Evolutionary conservation across 1,284 basidiomycete species (phyloP).

Genomic region (Hypsizygus ulmarius): DNA sequence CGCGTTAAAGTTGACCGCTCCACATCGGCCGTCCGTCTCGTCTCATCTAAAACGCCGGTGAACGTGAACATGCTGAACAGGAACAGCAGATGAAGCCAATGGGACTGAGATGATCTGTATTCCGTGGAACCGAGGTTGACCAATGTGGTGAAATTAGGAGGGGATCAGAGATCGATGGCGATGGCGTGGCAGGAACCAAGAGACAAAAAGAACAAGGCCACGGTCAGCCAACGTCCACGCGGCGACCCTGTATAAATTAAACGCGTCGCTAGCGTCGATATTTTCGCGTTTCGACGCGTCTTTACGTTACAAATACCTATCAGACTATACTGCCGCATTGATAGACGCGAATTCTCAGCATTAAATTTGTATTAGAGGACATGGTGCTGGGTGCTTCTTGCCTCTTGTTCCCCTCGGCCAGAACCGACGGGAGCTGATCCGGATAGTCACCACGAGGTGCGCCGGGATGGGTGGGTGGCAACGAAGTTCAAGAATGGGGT

Average conservation of each 20-base stretch:
- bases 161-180: slow-evolving; percentile 21
- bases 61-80: not conserved
- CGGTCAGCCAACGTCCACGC: slow-evolving; percentile 9
- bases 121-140: slow-evolving; percentile 25
- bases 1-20: not conserved
- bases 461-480: slow-evolving; percentile 4
- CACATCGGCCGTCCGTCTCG: not conserved
- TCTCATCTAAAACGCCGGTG: slow-evolving; percentile 3
- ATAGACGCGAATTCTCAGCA: slow-evolving; percentile 22
- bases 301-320: slow-evolving; percentile 25
- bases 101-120: slow-evolving; percentile 3
- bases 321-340: slow-evolving; percentile 3
- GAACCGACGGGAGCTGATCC: slow-evolving; percentile 33
- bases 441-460: slow-evolving; percentile 25
- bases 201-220: not conserved
- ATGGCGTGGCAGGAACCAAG: slow-evolving; percentile 17
- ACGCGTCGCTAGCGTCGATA: slow-evolving; percentile 23
- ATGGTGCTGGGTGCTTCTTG: slow-evolving; percentile 9
- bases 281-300: slow-evolving; percentile 45
- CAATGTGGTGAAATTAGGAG: slow-evolving; percentile 25
- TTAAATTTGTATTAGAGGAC: slow-evolving; percentile 16
- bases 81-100: not conserved
- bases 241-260: slow-evolving; percentile 13
- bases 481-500: slow-evolving; percentile 1
- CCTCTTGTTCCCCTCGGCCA: slow-evolving; percentile 18